phyloP scores from a whole-genome alignment of 768 basidiomycete genomes.

The Termitomyces sp. region DNA sequence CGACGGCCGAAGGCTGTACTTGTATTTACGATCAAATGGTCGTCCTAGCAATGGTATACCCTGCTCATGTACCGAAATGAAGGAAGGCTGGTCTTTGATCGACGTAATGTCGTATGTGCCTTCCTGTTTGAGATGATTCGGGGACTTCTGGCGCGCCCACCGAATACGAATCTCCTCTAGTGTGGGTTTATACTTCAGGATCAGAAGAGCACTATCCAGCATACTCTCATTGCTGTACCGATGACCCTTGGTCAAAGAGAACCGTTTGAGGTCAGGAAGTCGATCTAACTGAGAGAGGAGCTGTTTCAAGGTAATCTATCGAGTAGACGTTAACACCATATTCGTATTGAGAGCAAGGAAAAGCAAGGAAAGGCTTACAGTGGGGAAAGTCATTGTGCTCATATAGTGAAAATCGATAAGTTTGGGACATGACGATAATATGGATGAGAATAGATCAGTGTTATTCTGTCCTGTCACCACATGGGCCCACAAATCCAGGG shows the following conservation, averaged over 20 bases:
- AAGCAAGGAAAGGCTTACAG: slow-evolving; percentile 20
- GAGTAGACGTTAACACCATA: not conserved
- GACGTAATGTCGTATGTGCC: slow-evolving; percentile 33
- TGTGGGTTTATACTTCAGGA: slow-evolving; percentile 25
- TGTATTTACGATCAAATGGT: slow-evolving; percentile 31
- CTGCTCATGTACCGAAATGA: slow-evolving; percentile 28
- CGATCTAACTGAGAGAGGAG: slow-evolving; percentile 30
- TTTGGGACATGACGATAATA: slow-evolving; percentile 29
- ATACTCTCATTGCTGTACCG: slow-evolving; percentile 40
- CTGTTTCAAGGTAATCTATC: slow-evolving; percentile 36
- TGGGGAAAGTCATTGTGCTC: slow-evolving; percentile 42
- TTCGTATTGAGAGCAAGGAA: not conserved
- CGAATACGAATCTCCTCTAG: slow-evolving; percentile 39
- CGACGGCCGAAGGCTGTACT: slow-evolving; percentile 7
- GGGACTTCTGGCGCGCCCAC: slow-evolving; percentile 42
- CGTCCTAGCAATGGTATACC: slow-evolving; percentile 36
- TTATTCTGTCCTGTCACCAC: slow-evolving; percentile 25
- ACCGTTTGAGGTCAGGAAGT: slow-evolving; percentile 35
- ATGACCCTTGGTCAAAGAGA: slow-evolving; percentile 45
- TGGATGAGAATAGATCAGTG: slow-evolving; percentile 25
- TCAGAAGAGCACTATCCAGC: slow-evolving; percentile 32
- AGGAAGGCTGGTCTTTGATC: slow-evolving; percentile 17
- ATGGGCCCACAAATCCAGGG: slow-evolving; percentile 44
- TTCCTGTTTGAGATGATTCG: slow-evolving; percentile 44
- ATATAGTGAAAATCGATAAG: slow-evolving; percentile 45